Evolutionary conservation across 371 early-diverging fungal genomes (phyloP), one percentile per base, ranked within the genome.

Genomic region (Amoeboradix gromovi): DNA sequence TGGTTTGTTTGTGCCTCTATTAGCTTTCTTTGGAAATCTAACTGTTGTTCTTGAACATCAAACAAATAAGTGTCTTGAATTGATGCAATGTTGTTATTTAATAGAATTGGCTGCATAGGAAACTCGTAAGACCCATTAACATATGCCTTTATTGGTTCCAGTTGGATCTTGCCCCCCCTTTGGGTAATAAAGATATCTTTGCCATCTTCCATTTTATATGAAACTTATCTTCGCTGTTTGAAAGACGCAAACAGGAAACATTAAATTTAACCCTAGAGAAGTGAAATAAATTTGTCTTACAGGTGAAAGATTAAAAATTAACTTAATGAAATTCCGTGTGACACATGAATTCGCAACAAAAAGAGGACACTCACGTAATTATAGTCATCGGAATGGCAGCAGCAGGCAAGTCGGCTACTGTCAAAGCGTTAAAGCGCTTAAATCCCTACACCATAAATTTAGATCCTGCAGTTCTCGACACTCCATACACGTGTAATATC

Each of bases 401-500:
- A 48, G 48, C 48, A 12, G 48, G 48, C 22, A 48, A 48, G 22
- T 48, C 48, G 22, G 48, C 48, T 48, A 48, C 48, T 12, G 22
- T 48, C 22, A 48, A 48, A 48, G 48, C 28, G 16, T 28, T 67
- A 67, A 5, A 67, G 67, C 5, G 27, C 16, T 16, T 27, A 68
- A 81, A 88, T 28, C 87, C 87, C 28, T 97, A 92, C 76, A 84
- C 90, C 17, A 78, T 98, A 67, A 99, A 99, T 80, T 82, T 98
- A 72, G 99, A 99, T 80, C 98, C 99, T 12, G 99, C 99, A 2
- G 96, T 96, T 0, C 74, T 80, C 1, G 77, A 88, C 31, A 79
- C 96, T 30, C 94, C 96, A 30, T 98, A 90, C 78, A 85, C 89
- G 12, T 86, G 93, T 70, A 95, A 97, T 75, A 90, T 94, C 70